phyloP scores from a whole-genome alignment of 139 green algal species.

The Zygnema circumcarinatum region DNA sequence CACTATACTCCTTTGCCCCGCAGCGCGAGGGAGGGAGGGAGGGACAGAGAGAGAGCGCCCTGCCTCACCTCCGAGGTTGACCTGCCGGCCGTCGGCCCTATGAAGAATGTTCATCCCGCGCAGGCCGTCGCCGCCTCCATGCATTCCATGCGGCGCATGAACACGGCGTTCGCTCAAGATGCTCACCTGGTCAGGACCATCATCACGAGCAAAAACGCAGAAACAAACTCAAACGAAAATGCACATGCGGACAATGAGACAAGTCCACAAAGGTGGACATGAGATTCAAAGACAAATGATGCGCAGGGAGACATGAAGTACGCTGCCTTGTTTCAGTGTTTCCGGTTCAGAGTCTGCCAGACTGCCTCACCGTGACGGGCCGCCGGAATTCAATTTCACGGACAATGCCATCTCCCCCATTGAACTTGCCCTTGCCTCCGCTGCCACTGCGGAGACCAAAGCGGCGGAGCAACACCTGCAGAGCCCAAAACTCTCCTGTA shows the following conservation, averaged over 20 bases:
- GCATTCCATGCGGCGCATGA: constrained; percentile 78
- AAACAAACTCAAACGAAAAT: too few species aligned
- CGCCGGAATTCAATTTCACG: constrained; percentile 90
- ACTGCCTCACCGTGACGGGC: constrained; percentile 77
- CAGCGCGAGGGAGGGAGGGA: not conserved
- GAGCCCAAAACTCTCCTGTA: not conserved
- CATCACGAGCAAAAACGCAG: not conserved
- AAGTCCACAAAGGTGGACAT: not conserved
- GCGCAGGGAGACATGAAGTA: not conserved
- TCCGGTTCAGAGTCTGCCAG: too few species aligned
- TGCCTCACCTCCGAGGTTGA: constrained; percentile 73
- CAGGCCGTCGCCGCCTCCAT: constrained; percentile 71
- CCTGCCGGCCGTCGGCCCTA: constrained; percentile 59
- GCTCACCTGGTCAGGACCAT: constrained; percentile 64
- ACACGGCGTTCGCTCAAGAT: constrained; percentile 88
- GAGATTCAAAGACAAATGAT: not conserved
- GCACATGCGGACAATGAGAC: not conserved
- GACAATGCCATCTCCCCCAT: constrained; percentile 87
- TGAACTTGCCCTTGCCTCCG: constrained; percentile 78
- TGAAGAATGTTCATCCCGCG: constrained; percentile 83
- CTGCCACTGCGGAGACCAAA: constrained; percentile 84
- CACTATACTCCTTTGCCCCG: not conserved
- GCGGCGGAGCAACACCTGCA: constrained; percentile 79
- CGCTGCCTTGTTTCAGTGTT: too few species aligned
- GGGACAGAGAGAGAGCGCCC: not conserved